Evolutionary conservation across 179 eudicot species (phyloP).

Genomic region (Actinidia polygama): DNA sequence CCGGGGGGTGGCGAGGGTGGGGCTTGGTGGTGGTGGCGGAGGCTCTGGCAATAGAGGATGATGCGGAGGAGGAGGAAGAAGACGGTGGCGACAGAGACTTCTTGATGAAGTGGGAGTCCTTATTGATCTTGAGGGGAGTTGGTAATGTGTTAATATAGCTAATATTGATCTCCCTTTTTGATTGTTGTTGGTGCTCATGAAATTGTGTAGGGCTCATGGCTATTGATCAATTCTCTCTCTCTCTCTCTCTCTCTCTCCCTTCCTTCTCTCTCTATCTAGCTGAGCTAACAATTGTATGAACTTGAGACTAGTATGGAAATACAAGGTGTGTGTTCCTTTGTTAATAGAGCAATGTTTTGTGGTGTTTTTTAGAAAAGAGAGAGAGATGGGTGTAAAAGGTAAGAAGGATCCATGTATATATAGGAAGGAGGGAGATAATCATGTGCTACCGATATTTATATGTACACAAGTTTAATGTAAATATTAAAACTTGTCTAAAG

Average conservation of each 20-base stretch:
- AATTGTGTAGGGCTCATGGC: conserved; percentile 18
- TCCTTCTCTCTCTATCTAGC: neutral
- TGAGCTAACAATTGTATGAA: neutral
- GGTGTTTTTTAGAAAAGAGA: neutral
- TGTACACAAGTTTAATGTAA: no score
- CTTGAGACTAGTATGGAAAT: neutral
- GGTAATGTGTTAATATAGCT: neutral
- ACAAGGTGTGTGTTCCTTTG: neutral
- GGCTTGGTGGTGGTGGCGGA: conserved; percentile 12
- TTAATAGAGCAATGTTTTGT: neutral
- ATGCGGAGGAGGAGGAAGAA: neutral
- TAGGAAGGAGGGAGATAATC: neutral
- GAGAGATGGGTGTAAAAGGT: neutral
- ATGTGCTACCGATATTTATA: neutral
- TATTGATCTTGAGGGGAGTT: conserved; percentile 26
- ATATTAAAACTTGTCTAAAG: no score
- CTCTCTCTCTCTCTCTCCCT: neutral
- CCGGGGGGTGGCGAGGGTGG: conserved; percentile 37
- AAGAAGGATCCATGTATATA: neutral
- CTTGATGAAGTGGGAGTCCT: conserved; percentile 32
- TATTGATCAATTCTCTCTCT: neutral
- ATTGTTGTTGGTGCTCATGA: neutral
- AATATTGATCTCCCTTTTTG: neutral
- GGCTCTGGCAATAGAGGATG: neutral
- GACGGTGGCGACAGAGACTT: conserved; percentile 21